These are phyloP conservation scores for Bothia castanella DNA, from an alignment of 1,284 basidiomycete species.

Conservation along the genomic window DNA sequence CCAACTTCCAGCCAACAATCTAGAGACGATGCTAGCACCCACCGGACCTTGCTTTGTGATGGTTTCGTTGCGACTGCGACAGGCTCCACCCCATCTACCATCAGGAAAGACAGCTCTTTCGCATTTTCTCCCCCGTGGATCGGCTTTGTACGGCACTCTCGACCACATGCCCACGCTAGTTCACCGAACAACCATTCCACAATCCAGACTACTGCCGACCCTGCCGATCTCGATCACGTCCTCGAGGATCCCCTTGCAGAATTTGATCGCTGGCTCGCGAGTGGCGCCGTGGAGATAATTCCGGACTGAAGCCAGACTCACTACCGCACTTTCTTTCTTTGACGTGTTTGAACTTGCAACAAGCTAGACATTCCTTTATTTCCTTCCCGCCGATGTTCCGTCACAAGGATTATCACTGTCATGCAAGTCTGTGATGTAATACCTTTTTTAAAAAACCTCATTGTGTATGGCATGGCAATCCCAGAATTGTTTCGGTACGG, in stretches of 20 bases:
- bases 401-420: not conserved
- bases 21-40: conserved; percentile 7
- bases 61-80: not conserved
- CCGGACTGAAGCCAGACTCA: conserved; percentile 19
- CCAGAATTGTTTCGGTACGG: no score
- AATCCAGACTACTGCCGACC: not conserved
- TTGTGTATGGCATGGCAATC: no score
- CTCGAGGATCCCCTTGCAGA: conserved; percentile 42
- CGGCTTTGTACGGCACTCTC: conserved; percentile 20
- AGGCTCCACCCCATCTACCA: not conserved
- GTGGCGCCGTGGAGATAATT: conserved; percentile 40
- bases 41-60: not conserved
- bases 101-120: conserved; percentile 10
- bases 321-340: not conserved
- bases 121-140: conserved; percentile 29
- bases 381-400: no score
- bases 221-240: not conserved
- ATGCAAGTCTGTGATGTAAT: not conserved
- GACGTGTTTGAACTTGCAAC: not conserved
- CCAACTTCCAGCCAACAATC: conserved; percentile 5
- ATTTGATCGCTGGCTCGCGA: conserved; percentile 47
- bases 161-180: not conserved
- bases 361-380: not conserved
- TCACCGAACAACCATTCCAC: not conserved
- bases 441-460: no score